Conservation (phyloP, 2,329 filamentous ascomycete species). For the Pseudocercospora ulei region DNA sequence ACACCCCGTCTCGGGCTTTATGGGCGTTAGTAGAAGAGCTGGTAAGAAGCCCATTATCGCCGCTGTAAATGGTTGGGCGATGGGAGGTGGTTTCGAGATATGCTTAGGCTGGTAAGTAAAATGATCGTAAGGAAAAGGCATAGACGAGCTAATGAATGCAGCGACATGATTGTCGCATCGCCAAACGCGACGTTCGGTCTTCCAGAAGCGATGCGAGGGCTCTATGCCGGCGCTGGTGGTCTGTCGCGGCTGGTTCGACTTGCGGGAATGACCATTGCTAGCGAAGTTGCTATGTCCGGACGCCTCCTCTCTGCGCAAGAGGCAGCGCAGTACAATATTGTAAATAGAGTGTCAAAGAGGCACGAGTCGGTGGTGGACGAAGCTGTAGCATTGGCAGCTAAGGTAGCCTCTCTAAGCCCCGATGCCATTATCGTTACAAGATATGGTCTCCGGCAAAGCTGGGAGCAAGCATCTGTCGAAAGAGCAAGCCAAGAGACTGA, state of each 20-base stretch:
- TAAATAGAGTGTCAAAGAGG: constrained; percentile 36
- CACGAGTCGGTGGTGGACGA: constrained; percentile 35
- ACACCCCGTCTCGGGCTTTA: constrained; percentile 42
- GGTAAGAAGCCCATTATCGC: constrained; percentile 55
- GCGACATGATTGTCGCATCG: constrained; percentile 47
- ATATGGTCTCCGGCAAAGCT: constrained; percentile 35
- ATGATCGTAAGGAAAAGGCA: neutral
- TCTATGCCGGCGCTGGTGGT: constrained; percentile 47
- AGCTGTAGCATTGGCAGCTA: constrained; percentile 34
- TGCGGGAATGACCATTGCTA: constrained; percentile 42
- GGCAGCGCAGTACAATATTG: constrained; percentile 37
- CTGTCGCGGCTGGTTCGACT: constrained; percentile 45
- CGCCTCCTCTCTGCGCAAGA: constrained; percentile 41
- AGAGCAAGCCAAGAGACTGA: constrained; percentile 37
- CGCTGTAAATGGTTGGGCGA: constrained; percentile 50
- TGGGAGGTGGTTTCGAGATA: constrained; percentile 52
- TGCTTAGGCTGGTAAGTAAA: constrained; percentile 41
- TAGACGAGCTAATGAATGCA: constrained; percentile 9
- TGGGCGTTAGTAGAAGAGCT: constrained; percentile 46
- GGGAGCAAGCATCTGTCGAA: constrained; percentile 40
- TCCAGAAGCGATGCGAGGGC: constrained; percentile 48
- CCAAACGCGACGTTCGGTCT: constrained; percentile 46
- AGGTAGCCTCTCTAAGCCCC: constrained; percentile 34
- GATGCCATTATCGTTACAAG: constrained; percentile 39
- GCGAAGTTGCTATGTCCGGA: constrained; percentile 45